phyloP scores from a whole-genome alignment of 2,329 filamentous ascomycete species.

The Colletotrichum tropicale region DNA sequence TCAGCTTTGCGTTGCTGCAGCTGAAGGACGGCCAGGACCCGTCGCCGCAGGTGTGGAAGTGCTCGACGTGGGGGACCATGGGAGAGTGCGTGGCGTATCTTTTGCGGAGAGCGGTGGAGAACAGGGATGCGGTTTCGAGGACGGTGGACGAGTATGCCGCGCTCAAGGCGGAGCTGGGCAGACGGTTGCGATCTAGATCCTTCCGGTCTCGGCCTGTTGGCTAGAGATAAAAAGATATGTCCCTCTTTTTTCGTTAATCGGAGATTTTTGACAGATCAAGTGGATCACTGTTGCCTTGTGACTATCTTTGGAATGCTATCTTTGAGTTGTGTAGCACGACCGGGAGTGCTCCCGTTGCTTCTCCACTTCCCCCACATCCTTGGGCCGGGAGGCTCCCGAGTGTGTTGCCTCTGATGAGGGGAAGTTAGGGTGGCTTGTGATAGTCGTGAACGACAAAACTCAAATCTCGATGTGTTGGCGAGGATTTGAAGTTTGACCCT shows the following conservation, averaged over 20 bases:
- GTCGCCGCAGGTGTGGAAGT: slow-evolving; percentile 27
- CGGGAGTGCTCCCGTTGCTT: slow-evolving; percentile 1
- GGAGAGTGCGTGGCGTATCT: slow-evolving; percentile 31
- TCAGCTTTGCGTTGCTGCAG: slow-evolving; percentile 67
- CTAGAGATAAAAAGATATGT: not conserved
- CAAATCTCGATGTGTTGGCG: not conserved
- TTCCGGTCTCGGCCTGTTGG: not conserved
- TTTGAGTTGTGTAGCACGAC: not conserved
- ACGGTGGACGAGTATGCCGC: slow-evolving; percentile 33
- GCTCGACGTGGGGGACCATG: slow-evolving; percentile 31
- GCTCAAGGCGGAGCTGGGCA: slow-evolving; percentile 30
- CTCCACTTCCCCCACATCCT: not conserved
- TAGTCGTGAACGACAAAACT: not conserved
- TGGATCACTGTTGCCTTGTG: not conserved
- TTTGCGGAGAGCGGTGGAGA: slow-evolving; percentile 28
- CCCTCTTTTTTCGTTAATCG: not conserved
- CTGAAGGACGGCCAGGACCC: not conserved
- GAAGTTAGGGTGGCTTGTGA: not conserved
- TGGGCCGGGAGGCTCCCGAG: not conserved
- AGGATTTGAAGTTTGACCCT: not conserved
- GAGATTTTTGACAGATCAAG: not conserved
- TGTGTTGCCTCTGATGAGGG: not conserved
- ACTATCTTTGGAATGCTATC: not conserved
- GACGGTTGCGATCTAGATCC: slow-evolving; percentile 29
- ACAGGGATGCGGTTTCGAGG: slow-evolving; percentile 35